Conservation (phyloP, 176 grass and related monocot genomes). For the Zoysia japonica region DNA sequence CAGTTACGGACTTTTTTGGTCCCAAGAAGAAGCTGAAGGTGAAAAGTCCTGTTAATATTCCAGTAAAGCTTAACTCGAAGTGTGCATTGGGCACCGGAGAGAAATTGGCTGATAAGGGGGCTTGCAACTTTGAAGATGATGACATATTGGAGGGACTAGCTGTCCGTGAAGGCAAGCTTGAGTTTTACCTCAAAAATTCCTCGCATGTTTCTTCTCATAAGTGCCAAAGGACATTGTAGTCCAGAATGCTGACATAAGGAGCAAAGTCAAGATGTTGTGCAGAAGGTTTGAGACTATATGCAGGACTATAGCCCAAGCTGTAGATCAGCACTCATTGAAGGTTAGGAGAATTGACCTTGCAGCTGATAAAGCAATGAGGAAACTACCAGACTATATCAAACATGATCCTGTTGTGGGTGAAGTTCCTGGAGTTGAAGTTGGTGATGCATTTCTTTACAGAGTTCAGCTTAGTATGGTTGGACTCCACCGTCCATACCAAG, state of each 20-base stretch:
- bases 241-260: conserved; percentile 34
- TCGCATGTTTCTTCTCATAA: conserved; percentile 18
- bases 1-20: conserved; percentile 2
- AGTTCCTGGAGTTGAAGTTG: conserved; percentile 73
- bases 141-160: conserved; percentile 30
- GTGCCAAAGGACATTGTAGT: conserved; percentile 3
- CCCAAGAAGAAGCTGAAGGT: conserved; percentile 39
- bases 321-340: conserved; percentile 34
- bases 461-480: conserved; percentile 71
- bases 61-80: neutral
- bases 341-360: conserved; percentile 49
- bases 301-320: conserved; percentile 48
- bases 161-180: conserved; percentile 39
- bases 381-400: conserved; percentile 48
- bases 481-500: conserved; percentile 66
- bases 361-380: conserved; percentile 45
- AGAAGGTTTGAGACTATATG: conserved; percentile 51
- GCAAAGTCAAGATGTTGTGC: conserved; percentile 45
- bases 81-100: conserved; percentile 1
- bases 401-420: conserved; percentile 49
- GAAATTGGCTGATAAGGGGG: conserved; percentile 35
- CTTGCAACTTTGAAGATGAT: conserved; percentile 35
- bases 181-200: conserved; percentile 35
- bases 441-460: conserved; percentile 77
- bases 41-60: conserved; percentile 18